phyloP scores from a whole-genome alignment of 1,284 basidiomycete species.

The Waitea zeae region DNA sequence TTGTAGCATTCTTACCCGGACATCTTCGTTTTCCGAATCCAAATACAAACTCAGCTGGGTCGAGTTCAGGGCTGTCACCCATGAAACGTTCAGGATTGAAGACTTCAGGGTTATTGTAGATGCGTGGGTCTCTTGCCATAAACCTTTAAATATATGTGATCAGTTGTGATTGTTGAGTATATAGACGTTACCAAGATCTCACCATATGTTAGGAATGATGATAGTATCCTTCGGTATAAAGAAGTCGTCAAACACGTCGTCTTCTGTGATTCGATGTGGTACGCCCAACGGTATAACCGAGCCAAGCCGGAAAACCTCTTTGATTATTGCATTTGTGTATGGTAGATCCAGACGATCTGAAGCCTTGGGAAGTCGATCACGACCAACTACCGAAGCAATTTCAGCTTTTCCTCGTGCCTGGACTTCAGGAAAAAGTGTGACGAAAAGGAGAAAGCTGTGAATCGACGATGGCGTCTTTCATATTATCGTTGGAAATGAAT shows the following conservation, averaged over 20 bases:
- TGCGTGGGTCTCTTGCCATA: background rate
- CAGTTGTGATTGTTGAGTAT: no score
- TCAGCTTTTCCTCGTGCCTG: conserved; percentile 9
- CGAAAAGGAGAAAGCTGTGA: conserved; percentile 9
- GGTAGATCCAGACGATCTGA: conserved; percentile 1
- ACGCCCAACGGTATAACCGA: conserved; percentile 5
- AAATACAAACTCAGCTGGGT: conserved; percentile 7
- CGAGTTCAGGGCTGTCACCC: conserved; percentile 5
- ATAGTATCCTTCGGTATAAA: conserved; percentile 9
- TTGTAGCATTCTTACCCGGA: no score
- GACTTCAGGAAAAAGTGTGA: conserved; percentile 10
- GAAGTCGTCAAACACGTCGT: conserved; percentile 9
- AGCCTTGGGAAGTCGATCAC: conserved; percentile 9
- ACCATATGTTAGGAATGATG: conserved; percentile 5
- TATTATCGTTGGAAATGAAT: background rate
- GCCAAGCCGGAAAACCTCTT: conserved; percentile 11
- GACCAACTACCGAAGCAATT: conserved; percentile 9
- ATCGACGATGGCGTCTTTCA: background rate
- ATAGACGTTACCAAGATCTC: background rate
- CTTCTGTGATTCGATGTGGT: conserved; percentile 5
- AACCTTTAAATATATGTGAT: background rate
- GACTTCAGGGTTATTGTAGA: conserved; percentile 5
- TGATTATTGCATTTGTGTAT: conserved; percentile 9
- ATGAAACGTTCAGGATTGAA: conserved; percentile 8
- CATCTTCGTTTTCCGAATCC: conserved; percentile 8